Percentiles rank a stretch among this genome's conserved stretches.
These are phyloP conservation scores for Fraxinus platypoda DNA, from an alignment of 305 asterid species.

Conservation along the genomic window DNA sequence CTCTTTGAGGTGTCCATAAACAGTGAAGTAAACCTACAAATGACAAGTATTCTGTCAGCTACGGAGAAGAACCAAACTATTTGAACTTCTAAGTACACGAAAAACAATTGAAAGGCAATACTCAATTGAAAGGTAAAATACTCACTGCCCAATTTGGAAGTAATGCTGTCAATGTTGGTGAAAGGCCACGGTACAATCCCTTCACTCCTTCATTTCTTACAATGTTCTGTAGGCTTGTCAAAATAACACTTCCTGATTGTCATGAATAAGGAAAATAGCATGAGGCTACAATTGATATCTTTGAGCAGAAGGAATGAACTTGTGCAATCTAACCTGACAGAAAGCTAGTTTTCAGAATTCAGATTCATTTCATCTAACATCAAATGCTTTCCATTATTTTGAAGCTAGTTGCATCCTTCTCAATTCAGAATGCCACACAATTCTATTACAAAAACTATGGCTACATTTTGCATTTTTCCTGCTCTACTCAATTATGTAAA, in stretches of 20 bases:
- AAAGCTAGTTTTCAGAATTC: neutral
- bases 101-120: neutral
- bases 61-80: neutral
- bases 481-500: neutral
- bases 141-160: slow-evolving; percentile 99
- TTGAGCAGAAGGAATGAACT: neutral
- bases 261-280: slow-evolving; percentile 23
- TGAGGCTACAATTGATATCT: slow-evolving; percentile 11
- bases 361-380: neutral
- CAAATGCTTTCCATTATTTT: neutral
- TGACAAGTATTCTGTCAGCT: slow-evolving; percentile 18
- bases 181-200: slow-evolving; percentile 97
- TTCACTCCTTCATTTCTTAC: slow-evolving; percentile 68
- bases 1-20: slow-evolving; percentile 87
- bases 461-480: neutral
- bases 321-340: neutral
- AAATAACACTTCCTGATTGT: slow-evolving; percentile 76
- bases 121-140: slow-evolving; percentile 9
- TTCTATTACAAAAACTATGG: neutral
- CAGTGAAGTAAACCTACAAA: slow-evolving; percentile 88
- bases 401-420: neutral
- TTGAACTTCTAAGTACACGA: neutral
- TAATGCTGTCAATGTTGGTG: slow-evolving; percentile 86
- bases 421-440: neutral
- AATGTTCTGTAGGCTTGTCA: slow-evolving; percentile 67